These are phyloP conservation scores for Ophiostoma ips DNA, from an alignment of 2,329 filamentous ascomycete genomes.

Conservation along the genomic window DNA sequence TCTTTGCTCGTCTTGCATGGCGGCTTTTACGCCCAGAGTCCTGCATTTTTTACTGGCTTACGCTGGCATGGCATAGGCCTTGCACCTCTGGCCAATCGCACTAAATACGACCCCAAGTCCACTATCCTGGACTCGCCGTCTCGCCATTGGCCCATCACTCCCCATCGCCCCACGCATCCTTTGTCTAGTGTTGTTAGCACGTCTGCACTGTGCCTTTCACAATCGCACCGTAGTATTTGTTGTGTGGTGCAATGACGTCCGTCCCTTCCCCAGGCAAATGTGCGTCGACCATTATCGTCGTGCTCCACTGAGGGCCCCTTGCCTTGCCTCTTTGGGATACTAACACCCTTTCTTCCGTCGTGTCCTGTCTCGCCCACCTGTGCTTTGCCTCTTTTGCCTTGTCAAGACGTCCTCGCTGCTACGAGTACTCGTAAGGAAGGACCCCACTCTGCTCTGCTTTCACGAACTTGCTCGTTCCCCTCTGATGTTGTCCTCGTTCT, in stretches of 20 bases:
- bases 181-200: not conserved
- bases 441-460: not conserved
- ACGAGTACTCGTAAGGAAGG: no score
- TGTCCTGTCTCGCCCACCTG: not conserved
- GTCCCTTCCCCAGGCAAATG: not conserved
- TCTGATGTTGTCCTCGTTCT: not conserved
- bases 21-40: not conserved
- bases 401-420: not conserved
- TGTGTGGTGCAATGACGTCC: not conserved
- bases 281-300: not conserved
- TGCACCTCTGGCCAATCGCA: not conserved
- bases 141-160: not conserved
- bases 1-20: not conserved
- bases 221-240: not conserved
- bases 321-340: not conserved
- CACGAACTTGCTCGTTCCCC: constrained; percentile 1
- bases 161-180: not conserved
- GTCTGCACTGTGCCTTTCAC: not conserved
- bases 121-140: no score
- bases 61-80: no score
- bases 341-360: not conserved
- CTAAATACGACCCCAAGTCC: no score
- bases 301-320: not conserved
- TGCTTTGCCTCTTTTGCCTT: not conserved
- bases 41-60: not conserved